Percentiles rank a stretch among this genome's conserved stretches.
These are phyloP conservation scores for Sclerotinia glacialis DNA, from an alignment of 2,329 filamentous ascomycete species.

Conservation along the genomic window DNA sequence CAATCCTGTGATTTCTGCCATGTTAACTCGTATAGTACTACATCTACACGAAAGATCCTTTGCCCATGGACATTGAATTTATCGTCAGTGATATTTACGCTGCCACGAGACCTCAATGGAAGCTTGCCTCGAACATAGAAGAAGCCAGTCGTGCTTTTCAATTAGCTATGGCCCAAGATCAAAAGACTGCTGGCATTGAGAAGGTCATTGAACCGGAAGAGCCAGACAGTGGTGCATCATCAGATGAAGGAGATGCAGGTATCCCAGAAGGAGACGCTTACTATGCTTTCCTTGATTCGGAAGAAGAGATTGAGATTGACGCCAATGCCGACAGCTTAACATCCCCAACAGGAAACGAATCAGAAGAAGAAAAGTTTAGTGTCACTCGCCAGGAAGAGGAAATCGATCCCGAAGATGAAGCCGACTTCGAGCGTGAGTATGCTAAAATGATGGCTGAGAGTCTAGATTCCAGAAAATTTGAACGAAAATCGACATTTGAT, in stretches of 20 bases:
- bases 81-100: slow-evolving; percentile 90
- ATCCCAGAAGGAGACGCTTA: slow-evolving; percentile 50
- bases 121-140: slow-evolving; percentile 73
- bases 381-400: slow-evolving; percentile 89
- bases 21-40: slow-evolving; percentile 66
- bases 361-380: slow-evolving; percentile 81
- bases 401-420: slow-evolving; percentile 88
- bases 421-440: slow-evolving; percentile 96
- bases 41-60: slow-evolving; percentile 79
- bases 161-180: slow-evolving; percentile 84
- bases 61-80: slow-evolving; percentile 98
- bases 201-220: slow-evolving; percentile 71
- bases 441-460: slow-evolving; percentile 99
- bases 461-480: slow-evolving; percentile 90
- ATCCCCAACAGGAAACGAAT: slow-evolving; percentile 58
- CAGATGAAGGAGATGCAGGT: slow-evolving; percentile 65
- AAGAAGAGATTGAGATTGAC: slow-evolving; percentile 54
- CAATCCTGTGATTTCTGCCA: slow-evolving; percentile 26
- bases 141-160: slow-evolving; percentile 83
- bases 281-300: slow-evolving; percentile 46
- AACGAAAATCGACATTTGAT: slow-evolving; percentile 91
- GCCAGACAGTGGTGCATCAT: slow-evolving; percentile 64
- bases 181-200: slow-evolving; percentile 72
- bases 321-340: slow-evolving; percentile 51
- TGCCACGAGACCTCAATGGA: slow-evolving; percentile 87